These are phyloP conservation scores for Gigaspora rosea DNA, from an alignment of 192 early-diverging fungal species.

Conservation along the genomic window DNA sequence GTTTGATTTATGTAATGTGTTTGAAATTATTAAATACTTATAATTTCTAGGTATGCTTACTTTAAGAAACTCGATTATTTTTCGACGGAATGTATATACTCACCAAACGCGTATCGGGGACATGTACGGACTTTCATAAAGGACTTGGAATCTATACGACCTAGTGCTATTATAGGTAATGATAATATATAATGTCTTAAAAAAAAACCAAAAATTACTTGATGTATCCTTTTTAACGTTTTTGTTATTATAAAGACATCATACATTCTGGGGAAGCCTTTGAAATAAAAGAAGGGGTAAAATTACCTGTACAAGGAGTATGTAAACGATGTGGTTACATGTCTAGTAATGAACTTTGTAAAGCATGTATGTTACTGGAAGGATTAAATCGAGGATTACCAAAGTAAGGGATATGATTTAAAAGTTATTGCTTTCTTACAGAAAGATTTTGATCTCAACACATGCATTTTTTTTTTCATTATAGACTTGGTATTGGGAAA, in stretches of 20 bases:
- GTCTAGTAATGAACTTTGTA: slow-evolving; percentile 87
- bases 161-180: slow-evolving; percentile 82
- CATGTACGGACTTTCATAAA: slow-evolving; percentile 94
- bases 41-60: slow-evolving; percentile 73
- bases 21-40: not conserved
- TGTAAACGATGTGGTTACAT: slow-evolving; percentile 96
- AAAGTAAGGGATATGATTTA: slow-evolving; percentile 37
- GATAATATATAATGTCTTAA: not conserved
- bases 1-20: not conserved
- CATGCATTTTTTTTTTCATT: not conserved
- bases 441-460: not conserved
- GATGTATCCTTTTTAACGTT: slow-evolving; percentile 4
- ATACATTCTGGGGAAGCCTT: slow-evolving; percentile 94
- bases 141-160: slow-evolving; percentile 88
- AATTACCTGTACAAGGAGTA: slow-evolving; percentile 60
- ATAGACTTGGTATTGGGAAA: slow-evolving; percentile 32
- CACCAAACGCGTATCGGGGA: slow-evolving; percentile 96
- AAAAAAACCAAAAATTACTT: not conserved
- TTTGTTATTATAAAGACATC: slow-evolving; percentile 65
- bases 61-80: slow-evolving; percentile 97
- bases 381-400: slow-evolving; percentile 90
- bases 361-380: slow-evolving; percentile 92
- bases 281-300: slow-evolving; percentile 63
- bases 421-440: not conserved
- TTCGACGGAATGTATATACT: slow-evolving; percentile 97